Evolutionary conservation across 352 stramenopile genomes (phyloP), one percentile per base, ranked within the genome.

Genomic region (Thalassiosira tumida): DNA sequence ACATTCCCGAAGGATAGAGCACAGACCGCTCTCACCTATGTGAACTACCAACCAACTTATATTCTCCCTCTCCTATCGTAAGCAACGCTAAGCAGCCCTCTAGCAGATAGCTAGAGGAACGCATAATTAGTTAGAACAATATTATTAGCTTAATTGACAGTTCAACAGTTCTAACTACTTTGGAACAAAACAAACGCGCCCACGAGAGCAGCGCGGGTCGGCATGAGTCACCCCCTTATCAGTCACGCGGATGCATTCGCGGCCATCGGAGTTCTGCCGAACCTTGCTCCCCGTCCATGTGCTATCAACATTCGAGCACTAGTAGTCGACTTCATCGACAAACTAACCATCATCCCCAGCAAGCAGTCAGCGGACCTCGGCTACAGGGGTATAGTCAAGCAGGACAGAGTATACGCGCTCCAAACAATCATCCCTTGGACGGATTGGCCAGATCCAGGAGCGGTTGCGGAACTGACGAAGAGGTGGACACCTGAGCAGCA

Each of bases 81-180:
- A n/a, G n/a, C n/a, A n/a, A n/a, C n/a, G n/a, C n/a, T n/a, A n/a
- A n/a, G n/a, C n/a, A n/a, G n/a, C n/a, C n/a, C n/a, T n/a, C n/a
- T n/a, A n/a, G n/a, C n/a, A n/a, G n/a, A n/a, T n/a, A n/a, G n/a
- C n/a, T 21, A 54, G 47, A 10, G 21, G 10, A 54, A 10, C 47
- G 47, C 59, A 69, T 69, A 69, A 69, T 69, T 69, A 69, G 10
- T 33, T 35, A 69, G 59, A 69, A 69, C 59, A 69, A 69, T 31
- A 31, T 69, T 21, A 59, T 59, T 35, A 69, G 59, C 59, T 33
- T 69, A 21, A 62, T 2, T 59, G 10, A 80, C 41, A 40, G 41
- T 87, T 87, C 80, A 87, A 87, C 69, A 87, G 80, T 87, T 72
- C 41, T 80, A 70, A 80, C 10, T 59, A 59, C 10, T 59, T 21